These are phyloP conservation scores for Tulasnella sp. DNA, from an alignment of 768 basidiomycete genomes.

Conservation along the genomic window DNA sequence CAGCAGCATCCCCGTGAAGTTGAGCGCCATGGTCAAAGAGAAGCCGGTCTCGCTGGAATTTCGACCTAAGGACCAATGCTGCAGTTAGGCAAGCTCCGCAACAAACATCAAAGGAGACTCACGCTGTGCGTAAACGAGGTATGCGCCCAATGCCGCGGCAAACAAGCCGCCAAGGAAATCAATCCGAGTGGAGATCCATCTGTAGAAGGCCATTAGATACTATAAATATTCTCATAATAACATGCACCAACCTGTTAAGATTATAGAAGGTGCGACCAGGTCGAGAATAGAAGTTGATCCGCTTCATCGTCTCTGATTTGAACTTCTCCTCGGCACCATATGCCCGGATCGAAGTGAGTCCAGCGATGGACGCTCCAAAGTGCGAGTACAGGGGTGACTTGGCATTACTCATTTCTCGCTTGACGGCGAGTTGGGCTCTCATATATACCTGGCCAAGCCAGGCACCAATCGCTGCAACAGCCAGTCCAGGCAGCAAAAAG, in stretches of 20 bases:
- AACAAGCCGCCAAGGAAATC: slow-evolving; percentile 56
- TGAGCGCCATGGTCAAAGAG: slow-evolving; percentile 42
- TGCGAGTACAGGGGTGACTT: slow-evolving; percentile 34
- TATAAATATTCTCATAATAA: too few species aligned
- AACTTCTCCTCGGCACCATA: slow-evolving; percentile 33
- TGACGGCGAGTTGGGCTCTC: slow-evolving; percentile 34
- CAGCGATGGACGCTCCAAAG: slow-evolving; percentile 32
- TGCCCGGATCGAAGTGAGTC: slow-evolving; percentile 32
- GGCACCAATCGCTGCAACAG: slow-evolving; percentile 27
- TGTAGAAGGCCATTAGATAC: slow-evolving; percentile 17
- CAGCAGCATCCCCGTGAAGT: slow-evolving; percentile 50
- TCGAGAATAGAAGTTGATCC: slow-evolving; percentile 49
- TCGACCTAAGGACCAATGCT: slow-evolving; percentile 27
- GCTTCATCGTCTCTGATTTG: slow-evolving; percentile 32
- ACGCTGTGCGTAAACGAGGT: slow-evolving; percentile 42
- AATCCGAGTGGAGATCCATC: slow-evolving; percentile 47
- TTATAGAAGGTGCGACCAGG: slow-evolving; percentile 45
- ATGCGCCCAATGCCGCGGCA: slow-evolving; percentile 46
- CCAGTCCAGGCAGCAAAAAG: slow-evolving; percentile 23
- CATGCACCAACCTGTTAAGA: slow-evolving; percentile 38
- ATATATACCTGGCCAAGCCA: slow-evolving; percentile 34
- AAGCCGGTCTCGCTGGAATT: slow-evolving; percentile 38
- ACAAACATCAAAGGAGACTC: not conserved
- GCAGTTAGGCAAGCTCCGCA: not conserved
- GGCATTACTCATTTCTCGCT: slow-evolving; percentile 34